phyloP scores from a whole-genome alignment of 805 yeast genomes.

The Candida pseudofarinosa region DNA sequence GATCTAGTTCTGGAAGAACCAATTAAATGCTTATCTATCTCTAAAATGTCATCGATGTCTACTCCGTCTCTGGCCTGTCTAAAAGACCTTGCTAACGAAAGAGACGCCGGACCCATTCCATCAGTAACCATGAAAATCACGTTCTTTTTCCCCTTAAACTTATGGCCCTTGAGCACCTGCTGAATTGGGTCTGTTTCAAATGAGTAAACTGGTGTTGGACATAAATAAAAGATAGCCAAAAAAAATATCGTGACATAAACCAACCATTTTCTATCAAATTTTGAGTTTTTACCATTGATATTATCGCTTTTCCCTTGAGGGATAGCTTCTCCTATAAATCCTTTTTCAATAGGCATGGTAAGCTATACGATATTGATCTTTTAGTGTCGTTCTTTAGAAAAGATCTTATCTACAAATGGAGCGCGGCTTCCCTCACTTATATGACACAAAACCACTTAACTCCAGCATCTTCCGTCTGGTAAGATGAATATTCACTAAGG shows the following conservation, averaged over 20 bases:
- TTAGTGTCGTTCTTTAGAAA: conserved; percentile 4
- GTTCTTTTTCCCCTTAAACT: conserved; percentile 50
- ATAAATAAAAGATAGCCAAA: not conserved
- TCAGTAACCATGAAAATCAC: conserved; percentile 87
- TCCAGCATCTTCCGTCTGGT: too few species aligned
- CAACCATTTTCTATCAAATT: not conserved
- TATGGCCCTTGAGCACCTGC: conserved; percentile 3
- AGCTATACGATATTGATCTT: too few species aligned
- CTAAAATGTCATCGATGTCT: conserved; percentile 51
- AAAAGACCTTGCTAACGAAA: conserved; percentile 75
- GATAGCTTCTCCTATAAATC: not conserved
- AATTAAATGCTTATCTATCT: conserved; percentile 64
- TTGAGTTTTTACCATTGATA: not conserved
- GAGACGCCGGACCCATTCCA: conserved; percentile 93
- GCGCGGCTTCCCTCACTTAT: too few species aligned
- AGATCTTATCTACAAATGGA: too few species aligned
- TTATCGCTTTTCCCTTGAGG: not conserved
- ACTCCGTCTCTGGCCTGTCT: conserved; percentile 57
- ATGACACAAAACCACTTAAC: too few species aligned
- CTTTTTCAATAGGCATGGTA: not conserved
- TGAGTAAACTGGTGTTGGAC: not conserved
- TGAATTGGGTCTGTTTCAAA: not conserved
- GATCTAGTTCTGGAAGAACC: conserved; percentile 88
- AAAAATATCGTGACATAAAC: not conserved
- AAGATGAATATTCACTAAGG: too few species aligned